Base-by-base conservation (phyloP, 106 monocot genomes). In the Platanthera guangdongensis region DNA sequence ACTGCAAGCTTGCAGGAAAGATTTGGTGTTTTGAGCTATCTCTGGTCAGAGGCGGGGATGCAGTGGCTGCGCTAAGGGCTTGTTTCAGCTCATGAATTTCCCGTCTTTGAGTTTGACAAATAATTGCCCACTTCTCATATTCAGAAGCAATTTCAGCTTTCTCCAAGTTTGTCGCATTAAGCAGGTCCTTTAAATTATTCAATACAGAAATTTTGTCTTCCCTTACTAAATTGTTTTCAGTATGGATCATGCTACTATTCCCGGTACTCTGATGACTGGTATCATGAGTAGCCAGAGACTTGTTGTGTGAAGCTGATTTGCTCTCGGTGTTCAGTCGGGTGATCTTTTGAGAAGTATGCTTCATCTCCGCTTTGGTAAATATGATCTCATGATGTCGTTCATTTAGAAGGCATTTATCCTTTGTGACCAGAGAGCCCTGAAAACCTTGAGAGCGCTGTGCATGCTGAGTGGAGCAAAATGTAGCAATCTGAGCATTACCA, bases 41-140 rank as follows among this genome's bases (percentile, higher is more conserved):
- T 45, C 87, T 87, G 63, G 25, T 84, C 21, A 50, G n/a, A 48
- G 78, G 39, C 3, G 39, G 68, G 6, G 82, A 72, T 21, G 74
- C 49, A 51, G 69, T 77, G 69, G 75, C 75, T 52, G 72, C 65
- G 22, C 62, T 78, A 69, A 87, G 77, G 13, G 88, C 57, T 6
- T 69, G 82, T 80, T 94, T 94, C 69, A 94, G 74, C 28, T 87
- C 89, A 51, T 91, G 87, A 28, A 94, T 91, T 82, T 94, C 91
- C 82, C 87, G 85, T 53, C 84, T 57, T 64, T 90, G 94, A 22
- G 90, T 88, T 45, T 85, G 86, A 68, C 90, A 94, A 19, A 94
- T 88, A 71, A 88, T 78, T 59, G 85, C 79, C 7, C 89, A 67
- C 76, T 94, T 90, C 63, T 94, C 94, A 82, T 82, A 91, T 64